Base-by-base conservation (phyloP, 2,329 filamentous ascomycete genomes). In the Fusarium sterilihyphosum region DNA sequence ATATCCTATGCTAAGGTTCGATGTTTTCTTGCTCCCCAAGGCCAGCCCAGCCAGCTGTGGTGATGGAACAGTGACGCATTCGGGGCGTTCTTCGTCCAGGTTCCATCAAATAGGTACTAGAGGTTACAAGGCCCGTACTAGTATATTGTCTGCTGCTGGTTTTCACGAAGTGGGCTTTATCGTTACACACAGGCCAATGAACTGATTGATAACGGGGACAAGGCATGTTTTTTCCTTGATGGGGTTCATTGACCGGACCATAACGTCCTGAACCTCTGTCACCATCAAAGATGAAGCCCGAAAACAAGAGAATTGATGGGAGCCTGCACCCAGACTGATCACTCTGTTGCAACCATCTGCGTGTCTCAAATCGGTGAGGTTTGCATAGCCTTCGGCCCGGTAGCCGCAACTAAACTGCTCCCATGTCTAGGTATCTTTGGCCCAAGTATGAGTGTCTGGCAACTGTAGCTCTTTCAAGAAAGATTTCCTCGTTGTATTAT, bases 241-340 rank as follows among this genome's bases (percentile, higher is more conserved):
- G 66, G 67, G 62, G 60, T 70, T 53, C 67, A 68, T 78, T 75
- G 71, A 47, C 73, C 76, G 76, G 75, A 72, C 57, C 68, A 73
- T 59, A 74, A 44, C n/a, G 58, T 75, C 73, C 73, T 70, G 31
- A 40, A 61, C 33, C n/a, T 73, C 43, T 60, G 58, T 49, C 54
- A 63, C 41, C 35, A 53, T 38, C n/a, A 29, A 41, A 49, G 31
- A 65, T 50, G 59, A 60, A 61, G 44, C 14, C n/a, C 61, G 24
- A 73, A 59, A 65, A 50, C n/a, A 41, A 38, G 31, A 22, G 31
- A 43, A 40, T 12, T 59, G 49, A 44, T 24, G 49, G 61, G 46
- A 41, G n/a, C 10, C 43, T 43, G 29, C 29, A n/a, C 38, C 57
- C 40, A 46, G 29, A 40, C 26, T 64, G 35, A 65, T 38, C 40